Conservation (phyloP, 2,329 filamentous ascomycete genomes). For the Colletotrichum noveboracense region DNA sequence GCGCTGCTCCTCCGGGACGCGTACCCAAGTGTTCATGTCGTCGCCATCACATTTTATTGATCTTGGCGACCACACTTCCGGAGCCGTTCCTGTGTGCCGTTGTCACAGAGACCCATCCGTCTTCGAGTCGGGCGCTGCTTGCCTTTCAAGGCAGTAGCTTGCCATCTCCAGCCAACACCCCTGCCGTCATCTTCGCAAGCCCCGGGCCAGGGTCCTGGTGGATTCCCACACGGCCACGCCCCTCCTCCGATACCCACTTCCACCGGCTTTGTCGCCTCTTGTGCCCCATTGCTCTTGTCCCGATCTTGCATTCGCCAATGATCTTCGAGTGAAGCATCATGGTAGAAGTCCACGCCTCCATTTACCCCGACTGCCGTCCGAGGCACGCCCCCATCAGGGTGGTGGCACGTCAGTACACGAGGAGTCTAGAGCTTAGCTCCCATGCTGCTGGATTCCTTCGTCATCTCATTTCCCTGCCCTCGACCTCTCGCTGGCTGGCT, state of each 20-base stretch:
- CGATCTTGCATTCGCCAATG: constrained; percentile 9
- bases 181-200: constrained; percentile 14
- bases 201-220: neutral
- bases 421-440: constrained; percentile 7
- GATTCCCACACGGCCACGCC: neutral
- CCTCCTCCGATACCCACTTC: neutral
- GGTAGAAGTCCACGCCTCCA: neutral
- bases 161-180: neutral
- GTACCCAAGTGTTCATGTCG: neutral
- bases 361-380: constrained; percentile 3
- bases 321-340: neutral
- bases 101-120: neutral
- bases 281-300: neutral
- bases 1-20: neutral
- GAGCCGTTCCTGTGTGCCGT: neutral
- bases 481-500: neutral
- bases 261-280: constrained; percentile 3
- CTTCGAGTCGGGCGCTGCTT: neutral
- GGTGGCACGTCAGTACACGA: constrained; percentile 8
- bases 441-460: constrained; percentile 5
- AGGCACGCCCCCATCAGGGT: neutral
- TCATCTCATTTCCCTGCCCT: neutral
- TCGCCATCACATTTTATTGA: neutral
- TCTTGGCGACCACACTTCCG: neutral
- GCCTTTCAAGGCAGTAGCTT: constrained; percentile 6